These are phyloP conservation scores for Arctostaphylos glauca DNA, from an alignment of 148 eudicot genomes.

Conservation along the genomic window DNA sequence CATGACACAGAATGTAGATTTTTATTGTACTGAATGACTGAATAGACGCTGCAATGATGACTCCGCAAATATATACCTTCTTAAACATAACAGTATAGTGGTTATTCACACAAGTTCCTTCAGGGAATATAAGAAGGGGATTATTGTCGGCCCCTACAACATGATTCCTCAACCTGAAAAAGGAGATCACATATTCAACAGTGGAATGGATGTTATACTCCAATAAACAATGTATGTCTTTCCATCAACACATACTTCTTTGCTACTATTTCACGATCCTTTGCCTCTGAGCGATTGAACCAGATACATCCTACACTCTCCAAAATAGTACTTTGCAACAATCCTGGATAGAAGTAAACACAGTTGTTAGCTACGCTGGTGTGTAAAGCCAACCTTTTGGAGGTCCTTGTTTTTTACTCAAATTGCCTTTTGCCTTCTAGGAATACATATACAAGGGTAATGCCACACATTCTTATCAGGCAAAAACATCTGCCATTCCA, in stretches of 20 bases:
- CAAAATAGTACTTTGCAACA: constrained; percentile 93
- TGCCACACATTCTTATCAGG: not conserved
- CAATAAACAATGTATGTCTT: constrained; percentile 3
- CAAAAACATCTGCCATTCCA: not conserved
- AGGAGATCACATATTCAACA: constrained; percentile 13
- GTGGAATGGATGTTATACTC: not conserved
- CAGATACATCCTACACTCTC: constrained; percentile 98
- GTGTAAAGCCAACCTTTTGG: not conserved
- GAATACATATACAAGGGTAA: not conserved
- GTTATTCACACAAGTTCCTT: constrained; percentile 98
- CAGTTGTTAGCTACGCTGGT: not conserved
- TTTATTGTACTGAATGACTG: not conserved
- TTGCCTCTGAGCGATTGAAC: constrained; percentile 93
- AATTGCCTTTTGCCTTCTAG: not conserved
- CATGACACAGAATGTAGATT: not conserved
- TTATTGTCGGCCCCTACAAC: constrained; percentile 89
- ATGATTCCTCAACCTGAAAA: constrained; percentile 87
- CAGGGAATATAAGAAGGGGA: constrained; percentile 96
- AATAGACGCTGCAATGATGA: not conserved
- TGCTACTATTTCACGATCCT: constrained; percentile 88
- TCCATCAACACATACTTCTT: constrained; percentile 60
- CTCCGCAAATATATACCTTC: constrained; percentile 44
- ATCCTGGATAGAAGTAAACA: constrained; percentile 42
- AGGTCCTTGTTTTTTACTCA: not conserved
- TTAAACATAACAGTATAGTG: constrained; percentile 95